Base-by-base conservation (phyloP, 805 yeast species). In the Candida multigemmis region DNA sequence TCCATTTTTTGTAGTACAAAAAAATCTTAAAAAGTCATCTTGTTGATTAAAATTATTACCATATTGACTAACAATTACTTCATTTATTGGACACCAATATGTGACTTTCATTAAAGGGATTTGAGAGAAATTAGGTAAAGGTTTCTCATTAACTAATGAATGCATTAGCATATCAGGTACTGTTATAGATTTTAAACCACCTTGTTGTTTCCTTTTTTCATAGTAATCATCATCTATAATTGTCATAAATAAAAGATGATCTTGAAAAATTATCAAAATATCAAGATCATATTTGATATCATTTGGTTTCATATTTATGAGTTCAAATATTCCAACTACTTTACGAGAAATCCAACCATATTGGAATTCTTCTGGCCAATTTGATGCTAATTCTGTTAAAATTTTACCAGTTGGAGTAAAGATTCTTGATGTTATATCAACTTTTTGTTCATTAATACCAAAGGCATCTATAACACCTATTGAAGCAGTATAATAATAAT, bases 351-450 rank as follows among this genome's bases (percentile, higher is more conserved):
- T 48, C 96, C 96, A 87, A 12, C 94, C 94, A 44, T 76, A 78
- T 36, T 83, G 94, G 14, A 89, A 59, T 37, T 79, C 87, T 0
- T 71, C 55, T 0, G 97, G 97, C 96, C 96, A 87, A 8, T 73
- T 75, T 10, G 72, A 64, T 3, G 95, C 94, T 12, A 86, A 51
- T 40, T 86, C 95, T 0, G 93, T 77, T 26, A 89, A 56, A 3
- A 89, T 65, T 48, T 85, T 86, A 1, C 96, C 96, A 0, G 94
- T 77, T 2, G 95, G 95, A 0, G 96, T 87, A 48, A 86, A 82
- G 0, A 85, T 75, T 36, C 95, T 40, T 12, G 31, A 34, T 57
- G 28, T 75, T 62, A 33, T 67, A 21, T 33, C 42, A 20, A 26
- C 19, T 8, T 13, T 15, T n/a, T 28, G 22, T 14, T 32, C 32